These are phyloP conservation scores for Aurantiochytrium sp. DNA, from an alignment of 108 stramenopile species.

Conservation along the genomic window DNA sequence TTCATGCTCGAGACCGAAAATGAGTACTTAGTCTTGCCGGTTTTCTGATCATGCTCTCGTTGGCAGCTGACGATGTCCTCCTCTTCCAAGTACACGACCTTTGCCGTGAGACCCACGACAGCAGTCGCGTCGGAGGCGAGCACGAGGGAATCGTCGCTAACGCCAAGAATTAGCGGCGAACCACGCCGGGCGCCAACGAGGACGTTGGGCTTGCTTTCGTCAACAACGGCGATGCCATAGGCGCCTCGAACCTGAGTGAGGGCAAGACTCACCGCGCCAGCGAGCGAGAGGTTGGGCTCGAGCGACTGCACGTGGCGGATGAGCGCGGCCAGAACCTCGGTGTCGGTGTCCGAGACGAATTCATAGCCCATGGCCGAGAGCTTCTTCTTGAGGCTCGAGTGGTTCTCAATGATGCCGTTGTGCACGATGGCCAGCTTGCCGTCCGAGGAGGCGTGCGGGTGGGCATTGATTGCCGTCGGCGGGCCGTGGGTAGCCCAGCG, in stretches of 20 bases:
- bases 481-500: constrained; percentile 99
- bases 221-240: constrained; percentile 78
- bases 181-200: constrained; percentile 94
- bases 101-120: constrained; percentile 94
- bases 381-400: constrained; percentile 74
- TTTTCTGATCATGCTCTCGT: neutral
- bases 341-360: constrained; percentile 90
- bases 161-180: constrained; percentile 90
- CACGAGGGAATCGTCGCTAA: constrained; percentile 78
- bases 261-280: constrained; percentile 73
- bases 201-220: constrained; percentile 68
- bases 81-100: constrained; percentile 76
- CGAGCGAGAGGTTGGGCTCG: constrained; percentile 25
- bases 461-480: constrained; percentile 94
- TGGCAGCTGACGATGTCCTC: neutral
- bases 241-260: constrained; percentile 77
- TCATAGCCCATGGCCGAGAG: constrained; percentile 56
- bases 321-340: constrained; percentile 94
- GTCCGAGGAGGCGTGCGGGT: constrained; percentile 86
- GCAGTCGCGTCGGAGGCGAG: constrained; percentile 95
- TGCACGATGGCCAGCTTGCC: constrained; percentile 93
- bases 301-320: constrained; percentile 66
- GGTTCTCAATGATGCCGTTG: constrained; percentile 96
- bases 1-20: neutral
- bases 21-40: neutral